Evolutionary conservation across 2,329 filamentous ascomycete genomes (phyloP).

Genomic region (Pyrenophora tritici-repentis): DNA sequence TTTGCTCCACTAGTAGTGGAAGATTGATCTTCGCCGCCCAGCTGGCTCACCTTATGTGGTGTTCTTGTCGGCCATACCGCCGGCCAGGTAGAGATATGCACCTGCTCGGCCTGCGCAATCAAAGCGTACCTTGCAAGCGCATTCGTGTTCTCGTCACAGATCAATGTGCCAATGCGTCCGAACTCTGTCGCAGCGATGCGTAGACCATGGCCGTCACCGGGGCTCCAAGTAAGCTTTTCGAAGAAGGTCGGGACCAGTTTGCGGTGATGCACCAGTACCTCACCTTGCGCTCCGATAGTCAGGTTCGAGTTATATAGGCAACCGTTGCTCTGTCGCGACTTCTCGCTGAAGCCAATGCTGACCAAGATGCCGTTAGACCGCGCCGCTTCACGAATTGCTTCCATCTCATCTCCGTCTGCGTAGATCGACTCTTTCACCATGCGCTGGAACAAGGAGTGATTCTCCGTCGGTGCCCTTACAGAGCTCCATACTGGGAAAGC

Average conservation of each 20-base stretch:
- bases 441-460: slow-evolving; percentile 56
- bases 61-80: slow-evolving; percentile 58
- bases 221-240: slow-evolving; percentile 61
- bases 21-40: background rate
- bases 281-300: slow-evolving; percentile 52
- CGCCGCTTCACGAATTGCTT: slow-evolving; percentile 39
- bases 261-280: slow-evolving; percentile 57
- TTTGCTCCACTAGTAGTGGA: slow-evolving; percentile 32
- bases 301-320: slow-evolving; percentile 60
- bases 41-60: background rate
- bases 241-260: slow-evolving; percentile 63
- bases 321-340: slow-evolving; percentile 50
- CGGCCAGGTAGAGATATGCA: slow-evolving; percentile 63
- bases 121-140: slow-evolving; percentile 58
- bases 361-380: slow-evolving; percentile 48
- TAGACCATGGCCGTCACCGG: slow-evolving; percentile 59
- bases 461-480: slow-evolving; percentile 54
- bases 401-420: slow-evolving; percentile 34
- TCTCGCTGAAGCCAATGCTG: slow-evolving; percentile 59
- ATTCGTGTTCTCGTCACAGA: slow-evolving; percentile 65
- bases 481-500: slow-evolving; percentile 61
- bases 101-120: slow-evolving; percentile 61
- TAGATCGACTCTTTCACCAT: slow-evolving; percentile 39
- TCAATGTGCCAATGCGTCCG: slow-evolving; percentile 57
- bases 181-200: slow-evolving; percentile 52